phyloP scores from a whole-genome alignment of 2,329 filamentous ascomycete genomes.

The Fusarium verticillioides region DNA sequence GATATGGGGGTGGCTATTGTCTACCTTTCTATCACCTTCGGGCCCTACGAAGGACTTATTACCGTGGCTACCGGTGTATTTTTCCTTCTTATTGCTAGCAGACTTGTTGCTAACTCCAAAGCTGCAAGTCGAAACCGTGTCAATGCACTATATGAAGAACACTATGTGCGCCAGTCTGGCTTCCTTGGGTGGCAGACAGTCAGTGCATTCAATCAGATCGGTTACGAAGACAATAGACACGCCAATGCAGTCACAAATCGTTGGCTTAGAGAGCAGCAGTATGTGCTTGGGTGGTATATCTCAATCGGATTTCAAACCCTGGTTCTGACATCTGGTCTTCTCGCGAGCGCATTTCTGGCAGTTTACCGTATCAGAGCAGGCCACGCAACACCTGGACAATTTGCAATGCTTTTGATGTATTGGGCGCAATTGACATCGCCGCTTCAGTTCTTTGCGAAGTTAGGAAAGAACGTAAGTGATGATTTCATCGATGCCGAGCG shows the following conservation, averaged over 20 bases:
- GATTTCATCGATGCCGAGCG: conserved; percentile 69
- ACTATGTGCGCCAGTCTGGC: conserved; percentile 65
- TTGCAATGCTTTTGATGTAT: conserved; percentile 77
- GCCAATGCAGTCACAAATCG: conserved; percentile 59
- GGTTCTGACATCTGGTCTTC: conserved; percentile 75
- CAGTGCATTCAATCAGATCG: conserved; percentile 68
- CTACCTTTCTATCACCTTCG: conserved; percentile 69
- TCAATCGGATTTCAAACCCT: conserved; percentile 68
- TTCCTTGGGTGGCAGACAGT: conserved; percentile 70
- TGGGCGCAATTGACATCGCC: conserved; percentile 79
- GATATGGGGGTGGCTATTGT: conserved; percentile 69
- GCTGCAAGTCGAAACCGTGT: conserved; percentile 61
- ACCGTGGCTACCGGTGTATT: conserved; percentile 67
- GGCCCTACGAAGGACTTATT: conserved; percentile 71
- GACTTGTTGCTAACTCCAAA: conserved; percentile 63
- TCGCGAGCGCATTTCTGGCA: conserved; percentile 70
- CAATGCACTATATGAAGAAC: conserved; percentile 65
- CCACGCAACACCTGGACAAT: conserved; percentile 71
- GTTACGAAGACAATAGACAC: conserved; percentile 66
- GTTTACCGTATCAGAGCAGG: conserved; percentile 74
- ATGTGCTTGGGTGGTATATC: conserved; percentile 58
- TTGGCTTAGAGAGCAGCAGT: conserved; percentile 53
- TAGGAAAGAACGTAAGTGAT: conserved; percentile 66
- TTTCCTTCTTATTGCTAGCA: conserved; percentile 65
- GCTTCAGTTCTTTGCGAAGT: conserved; percentile 73